Conservation (phyloP, 257 asterid genomes). For the Solanum sitiens region DNA sequence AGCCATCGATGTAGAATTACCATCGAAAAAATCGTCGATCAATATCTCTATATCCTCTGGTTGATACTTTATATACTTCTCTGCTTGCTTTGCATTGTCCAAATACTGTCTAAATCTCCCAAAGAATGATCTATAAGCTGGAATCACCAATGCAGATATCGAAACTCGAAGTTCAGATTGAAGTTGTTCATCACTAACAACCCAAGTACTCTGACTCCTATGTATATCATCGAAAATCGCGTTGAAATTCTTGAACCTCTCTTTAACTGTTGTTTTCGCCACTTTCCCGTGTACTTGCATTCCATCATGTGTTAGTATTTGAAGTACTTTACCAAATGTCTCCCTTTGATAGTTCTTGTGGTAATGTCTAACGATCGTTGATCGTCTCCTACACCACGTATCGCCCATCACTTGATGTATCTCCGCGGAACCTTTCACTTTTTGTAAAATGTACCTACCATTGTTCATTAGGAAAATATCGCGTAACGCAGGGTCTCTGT, state of each 20-base stretch:
- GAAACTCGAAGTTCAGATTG: conserved; percentile 83
- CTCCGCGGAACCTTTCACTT: conserved; percentile 61
- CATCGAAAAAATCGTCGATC: conserved; percentile 72
- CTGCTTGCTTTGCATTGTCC: conserved; percentile 44
- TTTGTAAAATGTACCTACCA: conserved; percentile 68
- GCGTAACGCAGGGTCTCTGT: conserved; percentile 49
- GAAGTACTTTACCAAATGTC: conserved; percentile 67
- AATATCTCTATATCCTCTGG: conserved; percentile 79
- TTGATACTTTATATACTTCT: conserved; percentile 66
- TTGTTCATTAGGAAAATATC: conserved; percentile 74
- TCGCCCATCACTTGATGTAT: conserved; percentile 67
- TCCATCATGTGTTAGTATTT: conserved; percentile 55
- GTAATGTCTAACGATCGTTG: conserved; percentile 63
- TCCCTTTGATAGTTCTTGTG: conserved; percentile 85
- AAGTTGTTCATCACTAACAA: conserved; percentile 82
- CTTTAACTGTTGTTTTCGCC: conserved; percentile 46
- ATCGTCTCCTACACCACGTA: conserved; percentile 61
- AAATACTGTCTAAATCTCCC: conserved; percentile 61
- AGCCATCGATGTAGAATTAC: conserved; percentile 48
- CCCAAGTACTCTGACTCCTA: conserved; percentile 60
- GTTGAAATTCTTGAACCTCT: conserved; percentile 57
- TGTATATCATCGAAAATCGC: conserved; percentile 59
- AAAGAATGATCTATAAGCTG: conserved; percentile 71
- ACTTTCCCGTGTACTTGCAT: conserved; percentile 38
- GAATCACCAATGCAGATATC: conserved; percentile 55